phyloP scores from a whole-genome alignment of 805 yeast species.

The Candida ficus region DNA sequence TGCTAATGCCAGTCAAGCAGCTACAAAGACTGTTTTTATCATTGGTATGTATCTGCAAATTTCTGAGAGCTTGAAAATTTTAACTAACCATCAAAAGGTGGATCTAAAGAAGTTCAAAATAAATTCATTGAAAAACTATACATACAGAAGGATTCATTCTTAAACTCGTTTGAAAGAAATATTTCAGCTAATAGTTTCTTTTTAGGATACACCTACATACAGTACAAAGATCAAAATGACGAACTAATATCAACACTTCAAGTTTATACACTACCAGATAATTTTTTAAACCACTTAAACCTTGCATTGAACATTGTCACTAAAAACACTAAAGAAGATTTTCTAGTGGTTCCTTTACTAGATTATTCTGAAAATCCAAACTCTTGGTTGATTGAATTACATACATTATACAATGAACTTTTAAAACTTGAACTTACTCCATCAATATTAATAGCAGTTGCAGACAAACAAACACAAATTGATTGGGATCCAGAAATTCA shows the following conservation, averaged over 20 bases:
- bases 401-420: neutral
- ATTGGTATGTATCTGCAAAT: conserved; percentile 9
- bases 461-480: conserved; percentile 6
- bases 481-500: conserved; percentile 20
- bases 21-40: conserved; percentile 4
- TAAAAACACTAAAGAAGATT: neutral
- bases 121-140: conserved; percentile 11
- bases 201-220: conserved; percentile 18
- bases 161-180: conserved; percentile 5
- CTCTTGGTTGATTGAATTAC: conserved; percentile 10
- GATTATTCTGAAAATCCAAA: conserved; percentile 16
- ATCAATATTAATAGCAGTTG: conserved; percentile 5
- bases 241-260: conserved; percentile 16
- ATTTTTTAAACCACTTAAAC: neutral
- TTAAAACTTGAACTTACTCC: neutral
- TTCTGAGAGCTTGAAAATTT: no score
- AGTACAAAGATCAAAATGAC: conserved; percentile 14
- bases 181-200: conserved; percentile 12
- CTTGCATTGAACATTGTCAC: neutral
- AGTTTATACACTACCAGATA: conserved; percentile 14
- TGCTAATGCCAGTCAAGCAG: neutral
- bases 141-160: conserved; percentile 3
- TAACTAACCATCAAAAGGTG: conserved; percentile 10
- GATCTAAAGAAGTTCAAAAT: conserved; percentile 13
- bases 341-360: conserved; percentile 12